Conservation (phyloP, 768 basidiomycete species). For the Mycena vitilis region DNA sequence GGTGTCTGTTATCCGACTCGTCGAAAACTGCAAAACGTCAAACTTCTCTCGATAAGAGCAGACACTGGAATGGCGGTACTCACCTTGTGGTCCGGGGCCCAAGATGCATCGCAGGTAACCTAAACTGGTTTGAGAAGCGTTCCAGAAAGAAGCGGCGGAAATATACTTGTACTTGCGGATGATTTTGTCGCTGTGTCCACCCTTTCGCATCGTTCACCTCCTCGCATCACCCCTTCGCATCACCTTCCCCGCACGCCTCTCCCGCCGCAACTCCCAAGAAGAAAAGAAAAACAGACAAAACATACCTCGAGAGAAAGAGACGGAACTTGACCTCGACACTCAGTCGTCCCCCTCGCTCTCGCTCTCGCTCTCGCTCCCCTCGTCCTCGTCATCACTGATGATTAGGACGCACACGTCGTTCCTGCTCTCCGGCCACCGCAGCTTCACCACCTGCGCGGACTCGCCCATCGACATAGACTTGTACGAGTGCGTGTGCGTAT, state of each 20-base stretch:
- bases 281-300: slow-evolving; percentile 8
- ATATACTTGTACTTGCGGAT: slow-evolving; percentile 39
- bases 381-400: slow-evolving; percentile 63
- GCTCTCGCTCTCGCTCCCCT: slow-evolving; percentile 41
- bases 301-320: slow-evolving; percentile 6
- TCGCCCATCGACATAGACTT: not conserved
- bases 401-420: slow-evolving; percentile 57
- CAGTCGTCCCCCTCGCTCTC: slow-evolving; percentile 29
- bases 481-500: no score
- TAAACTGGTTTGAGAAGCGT: slow-evolving; percentile 30
- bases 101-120: slow-evolving; percentile 35
- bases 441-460: slow-evolving; percentile 37
- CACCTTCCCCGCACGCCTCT: not conserved
- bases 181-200: slow-evolving; percentile 36
- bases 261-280: not conserved
- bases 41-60: slow-evolving; percentile 14
- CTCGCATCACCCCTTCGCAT: no score
- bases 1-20: not conserved
- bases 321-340: not conserved
- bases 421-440: slow-evolving; percentile 60
- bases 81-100: slow-evolving; percentile 32
- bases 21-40: slow-evolving; percentile 12
- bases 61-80: slow-evolving; percentile 7
- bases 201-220: no score
- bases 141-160: slow-evolving; percentile 32